Evolutionary conservation across 305 asterid genomes (phyloP).

Genomic region (Fraxinus ornus): DNA sequence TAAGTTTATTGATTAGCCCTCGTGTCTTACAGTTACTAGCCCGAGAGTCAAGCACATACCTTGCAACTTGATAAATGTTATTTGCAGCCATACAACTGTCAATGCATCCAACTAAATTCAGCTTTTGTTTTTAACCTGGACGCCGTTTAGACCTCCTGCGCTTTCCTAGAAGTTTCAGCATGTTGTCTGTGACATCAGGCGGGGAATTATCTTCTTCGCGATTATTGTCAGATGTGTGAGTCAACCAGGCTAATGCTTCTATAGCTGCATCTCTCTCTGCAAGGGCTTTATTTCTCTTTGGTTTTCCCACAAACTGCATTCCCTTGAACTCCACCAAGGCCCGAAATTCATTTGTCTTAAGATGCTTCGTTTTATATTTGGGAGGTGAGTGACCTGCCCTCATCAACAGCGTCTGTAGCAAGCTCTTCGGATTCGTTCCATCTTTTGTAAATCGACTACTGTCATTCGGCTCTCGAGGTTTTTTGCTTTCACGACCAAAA

Average conservation of each 20-base stretch:
- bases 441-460: conserved; percentile 75
- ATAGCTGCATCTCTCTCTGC: conserved; percentile 97
- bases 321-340: conserved; percentile 91
- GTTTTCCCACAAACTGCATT: conserved; percentile 97
- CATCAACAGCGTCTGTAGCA: conserved; percentile 90
- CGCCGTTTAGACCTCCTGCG: conserved; percentile 66
- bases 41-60: background rate
- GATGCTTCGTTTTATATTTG: conserved; percentile 91
- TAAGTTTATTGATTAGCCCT: background rate
- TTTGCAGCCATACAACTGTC: background rate
- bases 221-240: conserved; percentile 69
- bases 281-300: conserved; percentile 73
- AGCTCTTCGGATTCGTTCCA: conserved; percentile 89
- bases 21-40: background rate
- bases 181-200: conserved; percentile 82
- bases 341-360: conserved; percentile 88
- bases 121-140: conserved; percentile 23
- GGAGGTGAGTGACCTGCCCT: conserved; percentile 99
- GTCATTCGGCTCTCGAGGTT: conserved; percentile 43
- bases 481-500: conserved; percentile 88
- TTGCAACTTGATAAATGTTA: background rate
- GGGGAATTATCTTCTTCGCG: conserved; percentile 45
- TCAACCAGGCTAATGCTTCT: conserved; percentile 92
- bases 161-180: conserved; percentile 82
- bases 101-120: background rate